Conservation (phyloP, 2,329 filamentous ascomycete genomes). For the Ramularia collo-cygni region DNA sequence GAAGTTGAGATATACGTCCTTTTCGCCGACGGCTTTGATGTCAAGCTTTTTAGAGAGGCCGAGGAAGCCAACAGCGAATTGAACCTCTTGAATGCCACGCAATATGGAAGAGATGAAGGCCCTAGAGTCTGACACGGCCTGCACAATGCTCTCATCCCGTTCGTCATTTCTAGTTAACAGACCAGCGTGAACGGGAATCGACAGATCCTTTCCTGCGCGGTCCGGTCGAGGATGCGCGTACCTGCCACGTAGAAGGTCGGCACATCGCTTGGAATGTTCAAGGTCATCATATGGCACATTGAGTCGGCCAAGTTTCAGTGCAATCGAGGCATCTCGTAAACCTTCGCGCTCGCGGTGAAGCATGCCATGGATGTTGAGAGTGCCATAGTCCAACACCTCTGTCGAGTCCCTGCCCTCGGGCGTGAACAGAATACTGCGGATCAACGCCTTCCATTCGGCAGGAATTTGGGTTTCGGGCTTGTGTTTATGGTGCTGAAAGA, state of each 20-base stretch:
- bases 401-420: constrained; percentile 76
- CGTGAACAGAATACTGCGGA: constrained; percentile 83
- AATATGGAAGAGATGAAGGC: constrained; percentile 87
- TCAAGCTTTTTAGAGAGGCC: constrained; percentile 76
- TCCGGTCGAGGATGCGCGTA: constrained; percentile 27
- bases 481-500: constrained; percentile 73
- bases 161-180: constrained; percentile 65
- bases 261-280: constrained; percentile 53
- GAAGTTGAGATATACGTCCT: constrained; percentile 73
- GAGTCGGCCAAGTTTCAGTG: constrained; percentile 82
- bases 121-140: constrained; percentile 83
- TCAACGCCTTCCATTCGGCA: constrained; percentile 87
- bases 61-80: constrained; percentile 88
- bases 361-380: constrained; percentile 85
- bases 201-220: constrained; percentile 46
- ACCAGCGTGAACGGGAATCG: constrained; percentile 65
- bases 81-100: constrained; percentile 89
- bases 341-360: constrained; percentile 80
- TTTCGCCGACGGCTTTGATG: constrained; percentile 57
- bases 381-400: constrained; percentile 81
- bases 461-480: constrained; percentile 60
- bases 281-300: constrained; percentile 89
- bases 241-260: constrained; percentile 41
- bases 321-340: constrained; percentile 80
- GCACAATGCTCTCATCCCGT: constrained; percentile 62